Conservation (phyloP, 108 stramenopile genomes). For the Nannochloropsis oceanica region DNA sequence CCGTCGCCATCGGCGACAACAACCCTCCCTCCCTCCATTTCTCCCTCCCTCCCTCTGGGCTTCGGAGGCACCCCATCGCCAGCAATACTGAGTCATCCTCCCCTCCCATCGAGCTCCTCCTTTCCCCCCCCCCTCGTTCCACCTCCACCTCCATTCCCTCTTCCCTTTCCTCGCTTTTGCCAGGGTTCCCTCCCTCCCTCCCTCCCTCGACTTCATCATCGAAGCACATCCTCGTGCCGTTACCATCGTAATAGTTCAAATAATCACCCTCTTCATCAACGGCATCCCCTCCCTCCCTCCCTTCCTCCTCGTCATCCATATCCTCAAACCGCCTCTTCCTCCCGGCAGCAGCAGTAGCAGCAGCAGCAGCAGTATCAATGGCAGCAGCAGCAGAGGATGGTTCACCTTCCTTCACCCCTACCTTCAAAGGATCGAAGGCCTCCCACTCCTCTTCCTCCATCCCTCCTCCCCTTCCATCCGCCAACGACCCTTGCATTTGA, state of each 20-base stretch:
- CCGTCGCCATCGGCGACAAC: not conserved
- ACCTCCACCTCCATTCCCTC: not conserved
- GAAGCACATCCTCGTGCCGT: too few species aligned
- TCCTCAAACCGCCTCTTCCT: too few species aligned
- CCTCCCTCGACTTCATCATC: too few species aligned
- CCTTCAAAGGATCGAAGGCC: not conserved
- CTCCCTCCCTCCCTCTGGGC: not conserved
- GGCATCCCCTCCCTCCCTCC: too few species aligned
- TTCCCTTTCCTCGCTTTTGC: too few species aligned
- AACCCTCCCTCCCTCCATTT: not conserved
- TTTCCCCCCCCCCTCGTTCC: not conserved
- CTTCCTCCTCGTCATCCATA: not conserved
- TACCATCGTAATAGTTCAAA: too few species aligned
- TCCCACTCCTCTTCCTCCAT: not conserved
- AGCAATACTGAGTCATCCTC: not conserved
- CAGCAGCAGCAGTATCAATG: too few species aligned
- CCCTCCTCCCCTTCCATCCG: not conserved
- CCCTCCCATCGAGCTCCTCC: not conserved
- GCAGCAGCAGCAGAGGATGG: not conserved
- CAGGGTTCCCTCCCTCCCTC: too few species aligned
- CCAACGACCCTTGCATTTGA: not conserved
- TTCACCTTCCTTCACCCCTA: not conserved
- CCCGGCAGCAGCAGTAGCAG: too few species aligned
- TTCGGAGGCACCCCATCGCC: too few species aligned
- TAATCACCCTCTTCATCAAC: too few species aligned